Conservation (phyloP, 345 rosid genomes). For the Citrus reticulata region DNA sequence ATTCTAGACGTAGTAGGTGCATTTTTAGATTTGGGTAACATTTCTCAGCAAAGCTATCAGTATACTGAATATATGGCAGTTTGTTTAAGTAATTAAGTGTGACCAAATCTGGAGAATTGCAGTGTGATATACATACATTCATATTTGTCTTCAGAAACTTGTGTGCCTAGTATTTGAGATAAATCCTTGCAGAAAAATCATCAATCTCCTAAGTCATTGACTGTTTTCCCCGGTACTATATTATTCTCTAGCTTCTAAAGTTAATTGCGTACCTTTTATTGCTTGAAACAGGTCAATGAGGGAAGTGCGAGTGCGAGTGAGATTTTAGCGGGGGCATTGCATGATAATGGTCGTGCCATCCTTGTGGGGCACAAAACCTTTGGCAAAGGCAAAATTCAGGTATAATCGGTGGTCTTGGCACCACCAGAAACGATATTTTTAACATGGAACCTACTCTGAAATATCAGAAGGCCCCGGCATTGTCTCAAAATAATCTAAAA, state of each 20-base stretch:
- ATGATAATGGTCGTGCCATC: conserved; percentile 88
- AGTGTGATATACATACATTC: not conserved
- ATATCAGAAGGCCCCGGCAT: too few relatives aligned
- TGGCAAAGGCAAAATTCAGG: conserved; percentile 96
- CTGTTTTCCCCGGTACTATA: not conserved
- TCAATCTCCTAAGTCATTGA: not conserved
- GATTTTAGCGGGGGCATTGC: conserved; percentile 86
- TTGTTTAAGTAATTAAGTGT: not conserved
- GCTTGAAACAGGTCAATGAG: conserved; percentile 64
- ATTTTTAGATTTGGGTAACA: not conserved
- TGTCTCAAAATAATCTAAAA: not conserved
- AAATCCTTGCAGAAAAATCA: not conserved
- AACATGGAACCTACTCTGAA: too few relatives aligned
- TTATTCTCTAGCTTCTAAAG: not conserved
- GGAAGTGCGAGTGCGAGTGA: conserved; percentile 98
- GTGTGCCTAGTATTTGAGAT: not conserved
- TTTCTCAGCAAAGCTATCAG: not conserved
- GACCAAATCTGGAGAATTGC: not conserved
- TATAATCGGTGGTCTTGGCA: conserved; percentile 8
- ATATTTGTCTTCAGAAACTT: not conserved
- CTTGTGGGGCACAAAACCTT: conserved; percentile 84
- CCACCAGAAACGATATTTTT: too few relatives aligned
- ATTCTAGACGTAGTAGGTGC: not conserved
- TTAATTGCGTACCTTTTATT: not conserved
- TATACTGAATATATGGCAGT: not conserved